Base-by-base conservation (phyloP, 2,329 filamentous ascomycete genomes). In the Ophioceras dolichostomum region DNA sequence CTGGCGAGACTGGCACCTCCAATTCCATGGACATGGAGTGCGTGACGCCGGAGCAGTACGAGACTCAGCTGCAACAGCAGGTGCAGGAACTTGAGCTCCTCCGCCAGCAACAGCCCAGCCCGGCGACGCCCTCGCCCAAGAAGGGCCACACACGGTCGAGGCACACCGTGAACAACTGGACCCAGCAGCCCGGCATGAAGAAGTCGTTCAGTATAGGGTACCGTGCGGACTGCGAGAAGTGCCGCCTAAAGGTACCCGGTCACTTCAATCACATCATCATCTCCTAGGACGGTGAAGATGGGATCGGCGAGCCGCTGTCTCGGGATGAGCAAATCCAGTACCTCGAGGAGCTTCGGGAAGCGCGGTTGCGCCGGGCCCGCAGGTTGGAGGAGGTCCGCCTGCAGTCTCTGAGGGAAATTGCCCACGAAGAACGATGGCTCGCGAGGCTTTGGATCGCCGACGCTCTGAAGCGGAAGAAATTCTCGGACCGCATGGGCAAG, bases 231-330 rank as follows among this genome's bases (percentile, higher is more conserved):
- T 88, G 83, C 53, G 81, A 86, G 43, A 86, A 86, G 57, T 88
- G 83, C 58, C 70, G 70, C 32, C 67, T 73, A 52, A 82, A 78
- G 52, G 79, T 85, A 7, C 82, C 83, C 0, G 83, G 83, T 1
- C 83, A 88, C 53, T 87, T 85, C 52, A 86, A 82, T 50, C 83
- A 88, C 57, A 84, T 87, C 41, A 76, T 85, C 44, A 68, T 77
- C 49, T 74, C 72, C 34, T 76, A 74, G 64, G 33, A 37, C 35
- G 26, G 14, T 18, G 16, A 33, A 19, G 17, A 33, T 17, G n/a
- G 16, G 12, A 10, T 20, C 19, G 19, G 17, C 32, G 32, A 33
- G n/a, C n/a, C n/a, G n/a, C n/a, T n/a, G n/a, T n/a, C 13, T 30
- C 5, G 13, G 12, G 28, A 30, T 13, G 28, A 30, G 12, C n/a